A percentile compares a stretch with the other conserved stretches of the same genome.
Conservation (phyloP, 345 rosid genomes). For the Turnera subulata region DNA sequence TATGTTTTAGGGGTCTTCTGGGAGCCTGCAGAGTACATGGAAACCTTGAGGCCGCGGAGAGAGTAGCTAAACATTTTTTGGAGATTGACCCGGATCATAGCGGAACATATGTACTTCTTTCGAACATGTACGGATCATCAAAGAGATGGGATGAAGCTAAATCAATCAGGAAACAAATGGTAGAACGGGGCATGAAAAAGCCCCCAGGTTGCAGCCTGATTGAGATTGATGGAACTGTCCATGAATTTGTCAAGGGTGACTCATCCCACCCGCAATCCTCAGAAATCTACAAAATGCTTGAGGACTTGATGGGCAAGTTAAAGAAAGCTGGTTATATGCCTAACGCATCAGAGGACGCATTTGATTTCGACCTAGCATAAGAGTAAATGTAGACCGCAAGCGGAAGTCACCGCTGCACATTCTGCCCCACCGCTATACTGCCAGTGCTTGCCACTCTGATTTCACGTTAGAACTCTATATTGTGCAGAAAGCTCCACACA, state of each 20-base stretch:
- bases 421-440: no score
- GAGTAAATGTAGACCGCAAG: no score
- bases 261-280: constrained; percentile 12
- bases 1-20: constrained; percentile 19
- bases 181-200: constrained; percentile 12
- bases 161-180: constrained; percentile 16
- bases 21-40: constrained; percentile 26
- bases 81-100: constrained; percentile 24
- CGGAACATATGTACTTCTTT: constrained; percentile 16
- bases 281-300: constrained; percentile 20
- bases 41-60: constrained; percentile 22
- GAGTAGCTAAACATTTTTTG: constrained; percentile 19
- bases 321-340: constrained; percentile 23
- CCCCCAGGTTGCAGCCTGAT: constrained; percentile 25
- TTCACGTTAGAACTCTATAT: no score
- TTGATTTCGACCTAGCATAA: no score
- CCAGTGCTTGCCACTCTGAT: no score
- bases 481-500: no score
- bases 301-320: constrained; percentile 19
- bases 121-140: constrained; percentile 13
- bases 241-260: constrained; percentile 20
- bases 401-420: no score
- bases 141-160: constrained; percentile 16
- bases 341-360: no score
- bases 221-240: constrained; percentile 22